Evolutionary conservation across 2,329 filamentous ascomycete genomes (phyloP), one percentile per base, ranked within the genome.

Genomic region (Pseudopithomyces maydicus): DNA sequence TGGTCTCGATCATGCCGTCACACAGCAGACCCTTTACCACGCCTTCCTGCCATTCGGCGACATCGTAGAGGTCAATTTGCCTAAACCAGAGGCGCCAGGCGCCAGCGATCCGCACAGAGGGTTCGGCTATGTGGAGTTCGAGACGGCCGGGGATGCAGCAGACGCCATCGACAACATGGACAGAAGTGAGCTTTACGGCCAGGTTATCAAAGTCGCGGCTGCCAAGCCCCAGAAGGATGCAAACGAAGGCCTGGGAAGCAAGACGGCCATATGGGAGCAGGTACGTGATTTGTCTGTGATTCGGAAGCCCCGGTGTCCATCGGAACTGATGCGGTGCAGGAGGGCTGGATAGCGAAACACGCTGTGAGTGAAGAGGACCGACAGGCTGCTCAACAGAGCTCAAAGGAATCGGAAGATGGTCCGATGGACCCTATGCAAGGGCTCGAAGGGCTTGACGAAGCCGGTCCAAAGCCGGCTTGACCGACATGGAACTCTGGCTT

Each of bases 101-200:
- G 87, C 90, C 6, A 87, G 84, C 46, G 91, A 96, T 39, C 81
- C 87, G 29, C 95, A 99, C 75, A 85, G 93, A 51, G 95, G 96
- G 0, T 99, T 98, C 76, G 95, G 93, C 56, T 98, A 99, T 74
- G 91, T 99, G 49, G 95, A 99, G 73, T 99, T 91, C 71, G 92
- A 97, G 69, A 85, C 92, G 55, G 84, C 87, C 12, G 86, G 89
- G 55, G 95, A 99, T 77, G 94, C 93, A 26, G 88, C 88, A 70
- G 94, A 98, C 78, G 95, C 95, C 49, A 97, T 99, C 75, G 92
- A 98, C 82, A 99, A 99, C 74, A 98, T 99, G 94, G 92, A 99
- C 74, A 92, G 97, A 75, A 90, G 93, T 58, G 94, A 98, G 79
- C 85, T 99, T 44, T 98, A 94, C 74, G 96, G 95, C 11, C 87